These are phyloP conservation scores for Xylaria intraflava DNA, from an alignment of 495 filamentous ascomycete genomes.

Conservation along the genomic window DNA sequence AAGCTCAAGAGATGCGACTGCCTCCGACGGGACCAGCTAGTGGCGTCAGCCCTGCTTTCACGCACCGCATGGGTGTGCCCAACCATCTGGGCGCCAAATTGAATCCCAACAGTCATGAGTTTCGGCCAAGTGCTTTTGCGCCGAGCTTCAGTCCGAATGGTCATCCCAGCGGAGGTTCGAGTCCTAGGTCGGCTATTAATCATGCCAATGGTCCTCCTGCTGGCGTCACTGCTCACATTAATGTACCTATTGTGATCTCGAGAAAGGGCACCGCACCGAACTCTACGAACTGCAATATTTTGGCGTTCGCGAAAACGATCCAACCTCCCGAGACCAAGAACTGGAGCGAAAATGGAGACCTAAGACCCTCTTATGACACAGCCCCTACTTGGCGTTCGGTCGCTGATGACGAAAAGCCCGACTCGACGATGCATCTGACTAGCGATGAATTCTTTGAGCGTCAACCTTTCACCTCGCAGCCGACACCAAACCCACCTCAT, in stretches of 20 bases:
- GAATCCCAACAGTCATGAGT: slow-evolving; percentile 78
- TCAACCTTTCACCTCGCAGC: slow-evolving; percentile 47
- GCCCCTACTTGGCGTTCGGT: slow-evolving; percentile 68
- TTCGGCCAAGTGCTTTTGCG: slow-evolving; percentile 74
- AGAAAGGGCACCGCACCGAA: slow-evolving; percentile 60
- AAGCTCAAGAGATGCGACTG: slow-evolving; percentile 38
- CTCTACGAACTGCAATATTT: slow-evolving; percentile 48
- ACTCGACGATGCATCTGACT: slow-evolving; percentile 49
- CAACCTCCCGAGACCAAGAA: slow-evolving; percentile 61
- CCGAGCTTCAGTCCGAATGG: slow-evolving; percentile 69
- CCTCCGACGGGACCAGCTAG: slow-evolving; percentile 51
- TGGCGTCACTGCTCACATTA: slow-evolving; percentile 4
- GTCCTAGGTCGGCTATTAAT: slow-evolving; percentile 51
- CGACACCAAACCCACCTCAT: slow-evolving; percentile 59
- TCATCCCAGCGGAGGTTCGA: slow-evolving; percentile 55
- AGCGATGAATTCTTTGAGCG: slow-evolving; percentile 74
- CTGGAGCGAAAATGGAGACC: slow-evolving; percentile 63
- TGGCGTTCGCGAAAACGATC: slow-evolving; percentile 65
- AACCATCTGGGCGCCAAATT: slow-evolving; percentile 56
- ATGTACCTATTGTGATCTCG: slow-evolving; percentile 40
- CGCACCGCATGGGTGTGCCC: slow-evolving; percentile 39
- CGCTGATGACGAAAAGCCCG: slow-evolving; percentile 54
- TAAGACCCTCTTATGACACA: slow-evolving; percentile 71
- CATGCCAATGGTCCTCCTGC: slow-evolving; percentile 38
- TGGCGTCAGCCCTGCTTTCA: slow-evolving; percentile 37